These are phyloP conservation scores for Hypoxylon sp. DNA, from an alignment of 2,329 filamentous ascomycete species.

Conservation along the genomic window DNA sequence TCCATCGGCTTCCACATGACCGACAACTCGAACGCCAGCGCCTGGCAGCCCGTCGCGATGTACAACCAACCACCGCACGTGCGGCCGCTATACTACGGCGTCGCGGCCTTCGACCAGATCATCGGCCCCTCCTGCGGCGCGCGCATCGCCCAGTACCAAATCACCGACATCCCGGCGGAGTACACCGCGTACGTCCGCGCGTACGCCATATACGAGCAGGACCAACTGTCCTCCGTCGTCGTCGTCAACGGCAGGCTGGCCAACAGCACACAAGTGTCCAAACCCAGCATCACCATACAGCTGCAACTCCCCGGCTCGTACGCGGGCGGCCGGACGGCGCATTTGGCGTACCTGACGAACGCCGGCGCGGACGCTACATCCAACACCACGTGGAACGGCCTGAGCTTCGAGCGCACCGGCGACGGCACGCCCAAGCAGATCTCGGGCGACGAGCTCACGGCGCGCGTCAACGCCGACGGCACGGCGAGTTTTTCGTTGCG, in stretches of 20 bases:
- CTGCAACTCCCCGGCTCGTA: constrained; percentile 51
- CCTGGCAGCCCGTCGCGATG: constrained; percentile 57
- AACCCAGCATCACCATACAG: constrained; percentile 51
- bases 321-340: constrained; percentile 54
- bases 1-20: constrained; percentile 63
- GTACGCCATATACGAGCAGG: constrained; percentile 56
- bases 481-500: constrained; percentile 48
- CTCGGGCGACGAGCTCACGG: constrained; percentile 45
- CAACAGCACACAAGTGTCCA: constrained; percentile 50
- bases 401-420: constrained; percentile 53
- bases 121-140: constrained; percentile 55
- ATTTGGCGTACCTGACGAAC: constrained; percentile 57
- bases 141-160: constrained; percentile 50
- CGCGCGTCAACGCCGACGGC: constrained; percentile 47
- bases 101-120: constrained; percentile 59
- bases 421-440: constrained; percentile 52
- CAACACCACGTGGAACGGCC: constrained; percentile 57
- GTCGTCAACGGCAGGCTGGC: constrained; percentile 56
- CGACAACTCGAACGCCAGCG: constrained; percentile 59
- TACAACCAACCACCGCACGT: constrained; percentile 53
- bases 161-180: constrained; percentile 43
- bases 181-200: constrained; percentile 54
- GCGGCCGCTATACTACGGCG: constrained; percentile 59
- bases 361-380: constrained; percentile 53
- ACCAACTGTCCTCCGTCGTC: constrained; percentile 52